Evolutionary conservation across 192 early-diverging fungal species (phyloP), one percentile per base, ranked within the genome.

Genomic region (Linnemannia zychae): DNA sequence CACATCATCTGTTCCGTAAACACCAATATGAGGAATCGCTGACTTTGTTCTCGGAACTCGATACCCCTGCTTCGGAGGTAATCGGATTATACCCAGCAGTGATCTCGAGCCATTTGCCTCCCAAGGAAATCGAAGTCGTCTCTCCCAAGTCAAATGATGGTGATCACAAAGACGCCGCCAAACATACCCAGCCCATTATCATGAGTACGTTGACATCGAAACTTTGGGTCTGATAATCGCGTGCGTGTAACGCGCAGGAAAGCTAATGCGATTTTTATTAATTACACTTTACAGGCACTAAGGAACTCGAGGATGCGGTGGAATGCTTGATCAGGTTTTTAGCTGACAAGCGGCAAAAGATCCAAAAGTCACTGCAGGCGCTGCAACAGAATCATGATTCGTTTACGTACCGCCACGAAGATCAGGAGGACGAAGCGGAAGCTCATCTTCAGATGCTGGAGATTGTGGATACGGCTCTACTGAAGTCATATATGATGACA

Each of bases 401-500:
- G 50, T 77, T 77, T 31, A 77, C 75, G 20, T 77, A 79, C 44
- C 70, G 20, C 40, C 82, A 77, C 6, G 38, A 71, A 15, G 77
- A 88, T 22, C 71, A 92, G 36, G 86, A 88, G 33, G 53, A 88
- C 7, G 84, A 83, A 24, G 87, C 74, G 15, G 66, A 86, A n/a
- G 72, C 80, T 20, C 37, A 79, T 17, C 74, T 80, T n/a, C 71
- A 84, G 11, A 69, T 91, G 20, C 90, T 94, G 7, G 90, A 91
- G 77, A 82, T 96, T 24, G 94, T 99, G 5, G 98, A 99, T 71
- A 99, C 98, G 0, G 93, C 97, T 0, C 85, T 99, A 50, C 87
- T 99, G 38, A 97, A 97, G 85, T 92, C 97, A 1, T 99, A 99
- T 78, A 90, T 99, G 88, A 89, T 93, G 71, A 94, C 94, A 38